Percentiles rank a stretch among this genome's conserved stretches.
Evolutionary conservation across 345 rosid species (phyloP).

Genomic region (Arabis alpina): DNA sequence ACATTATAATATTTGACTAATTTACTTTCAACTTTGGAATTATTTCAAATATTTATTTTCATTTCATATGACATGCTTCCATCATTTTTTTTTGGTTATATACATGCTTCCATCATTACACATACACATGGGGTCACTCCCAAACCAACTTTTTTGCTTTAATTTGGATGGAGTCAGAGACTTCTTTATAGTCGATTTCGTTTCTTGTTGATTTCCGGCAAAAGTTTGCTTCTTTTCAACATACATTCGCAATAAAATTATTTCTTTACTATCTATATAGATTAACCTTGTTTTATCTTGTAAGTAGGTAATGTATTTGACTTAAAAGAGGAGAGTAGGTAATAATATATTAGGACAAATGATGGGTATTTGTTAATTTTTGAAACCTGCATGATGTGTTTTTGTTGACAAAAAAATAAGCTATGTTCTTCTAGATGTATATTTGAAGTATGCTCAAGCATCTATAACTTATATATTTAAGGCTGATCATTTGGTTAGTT

Average conservation of each 20-base stretch:
- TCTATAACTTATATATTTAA: not conserved
- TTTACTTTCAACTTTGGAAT: constrained; percentile 28
- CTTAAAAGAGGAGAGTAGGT: constrained; percentile 8
- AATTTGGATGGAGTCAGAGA: constrained; percentile 39
- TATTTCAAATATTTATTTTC: not conserved
- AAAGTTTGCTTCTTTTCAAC: not conserved
- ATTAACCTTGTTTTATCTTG: not conserved
- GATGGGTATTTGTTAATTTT: not conserved
- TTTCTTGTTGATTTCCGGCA: constrained; percentile 32
- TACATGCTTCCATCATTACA: constrained; percentile 43
- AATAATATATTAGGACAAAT: not conserved
- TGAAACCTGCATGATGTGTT: too few relatives aligned
- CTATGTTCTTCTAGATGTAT: too few relatives aligned
- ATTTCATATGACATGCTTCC: constrained; percentile 38
- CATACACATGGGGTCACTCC: constrained; percentile 44
- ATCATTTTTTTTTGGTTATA: constrained; percentile 2
- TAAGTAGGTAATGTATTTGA: constrained; percentile 20
- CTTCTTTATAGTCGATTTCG: constrained; percentile 37
- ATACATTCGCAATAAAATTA: not conserved
- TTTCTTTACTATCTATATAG: not conserved
- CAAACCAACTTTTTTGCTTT: constrained; percentile 45
- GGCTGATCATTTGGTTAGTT: constrained; percentile 14
- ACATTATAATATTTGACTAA: not conserved
- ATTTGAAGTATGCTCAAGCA: not conserved
- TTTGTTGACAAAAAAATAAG: too few relatives aligned